A percentile compares a stretch with the other conserved stretches of the same genome.
Conservation (phyloP, 352 stramenopile species). For the Blastocystis sp. region DNA sequence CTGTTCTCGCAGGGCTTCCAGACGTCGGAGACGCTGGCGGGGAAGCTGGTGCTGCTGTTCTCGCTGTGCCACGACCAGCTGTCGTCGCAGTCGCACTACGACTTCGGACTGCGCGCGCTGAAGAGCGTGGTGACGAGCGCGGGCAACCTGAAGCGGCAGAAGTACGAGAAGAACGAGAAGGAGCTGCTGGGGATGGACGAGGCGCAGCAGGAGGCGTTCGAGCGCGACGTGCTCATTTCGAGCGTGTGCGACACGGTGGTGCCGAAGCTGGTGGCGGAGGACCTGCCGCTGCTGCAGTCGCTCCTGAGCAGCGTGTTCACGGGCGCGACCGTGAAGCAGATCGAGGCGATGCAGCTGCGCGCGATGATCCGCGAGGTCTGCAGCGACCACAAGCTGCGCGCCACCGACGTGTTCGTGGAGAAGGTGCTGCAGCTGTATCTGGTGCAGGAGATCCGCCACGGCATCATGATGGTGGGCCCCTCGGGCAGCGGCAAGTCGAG, state of each 20-base stretch:
- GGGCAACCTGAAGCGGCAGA: constrained; percentile 92
- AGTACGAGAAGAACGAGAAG: constrained; percentile 76
- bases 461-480: constrained; percentile 97
- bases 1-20: constrained; percentile 99
- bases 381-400: constrained; percentile 84
- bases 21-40: constrained; percentile 92
- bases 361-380: constrained; percentile 89
- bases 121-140: constrained; percentile 98
- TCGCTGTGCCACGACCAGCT: constrained; percentile 95
- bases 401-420: constrained; percentile 90
- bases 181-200: neutral
- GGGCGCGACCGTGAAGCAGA: constrained; percentile 83
- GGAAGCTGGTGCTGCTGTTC: constrained; percentile 97
- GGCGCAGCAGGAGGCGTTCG: constrained; percentile 78
- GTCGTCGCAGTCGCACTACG: constrained; percentile 98
- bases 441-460: constrained; percentile 93
- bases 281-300: constrained; percentile 93
- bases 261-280: constrained; percentile 96
- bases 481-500: constrained; percentile 93
- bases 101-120: constrained; percentile 98
- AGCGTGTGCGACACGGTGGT: constrained; percentile 98
- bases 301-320: constrained; percentile 96
- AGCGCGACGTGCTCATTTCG: constrained; percentile 92
- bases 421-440: constrained; percentile 99
- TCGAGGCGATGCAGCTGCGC: constrained; percentile 86